These are phyloP conservation scores for Tulasnella sp. DNA, from an alignment of 768 basidiomycete genomes.

Conservation along the genomic window DNA sequence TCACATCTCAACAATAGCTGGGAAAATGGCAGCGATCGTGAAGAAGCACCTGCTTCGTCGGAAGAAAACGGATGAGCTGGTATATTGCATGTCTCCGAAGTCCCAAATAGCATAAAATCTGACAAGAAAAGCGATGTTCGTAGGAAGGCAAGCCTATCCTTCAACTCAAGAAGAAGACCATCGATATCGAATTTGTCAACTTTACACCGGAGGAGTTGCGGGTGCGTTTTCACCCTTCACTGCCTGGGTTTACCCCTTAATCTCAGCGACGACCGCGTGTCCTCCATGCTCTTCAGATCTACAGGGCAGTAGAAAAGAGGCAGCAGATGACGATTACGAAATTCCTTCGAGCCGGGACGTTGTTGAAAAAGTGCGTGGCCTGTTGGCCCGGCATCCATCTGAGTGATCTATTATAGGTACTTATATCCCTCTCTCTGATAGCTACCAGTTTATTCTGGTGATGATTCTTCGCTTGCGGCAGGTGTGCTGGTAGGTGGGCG, in stretches of 20 bases:
- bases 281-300: slow-evolving; percentile 21
- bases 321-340: slow-evolving; percentile 32
- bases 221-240: slow-evolving; percentile 8
- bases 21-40: slow-evolving; percentile 32
- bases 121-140: neutral
- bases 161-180: slow-evolving; percentile 35
- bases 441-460: slow-evolving; percentile 27
- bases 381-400: no score
- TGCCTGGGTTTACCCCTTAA: slow-evolving; percentile 30
- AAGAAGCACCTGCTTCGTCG: slow-evolving; percentile 58
- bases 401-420: neutral
- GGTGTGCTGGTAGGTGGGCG: slow-evolving; percentile 24
- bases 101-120: no score
- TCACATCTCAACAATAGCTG: no score
- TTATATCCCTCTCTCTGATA: slow-evolving; percentile 20
- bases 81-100: slow-evolving; percentile 18
- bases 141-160: slow-evolving; percentile 59
- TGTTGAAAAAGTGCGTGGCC: slow-evolving; percentile 53
- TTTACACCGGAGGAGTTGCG: slow-evolving; percentile 28
- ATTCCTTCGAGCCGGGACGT: slow-evolving; percentile 51
- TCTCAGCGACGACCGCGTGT: no score
- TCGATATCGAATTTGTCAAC: slow-evolving; percentile 23
- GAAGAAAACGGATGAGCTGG: slow-evolving; percentile 50
- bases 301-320: slow-evolving; percentile 23
- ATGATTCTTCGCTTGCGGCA: slow-evolving; percentile 26